Percentiles rank a stretch among this genome's conserved stretches.
Evolutionary conservation across 2,329 filamentous ascomycete genomes (phyloP).

Genomic region (Cordyceps militaris): DNA sequence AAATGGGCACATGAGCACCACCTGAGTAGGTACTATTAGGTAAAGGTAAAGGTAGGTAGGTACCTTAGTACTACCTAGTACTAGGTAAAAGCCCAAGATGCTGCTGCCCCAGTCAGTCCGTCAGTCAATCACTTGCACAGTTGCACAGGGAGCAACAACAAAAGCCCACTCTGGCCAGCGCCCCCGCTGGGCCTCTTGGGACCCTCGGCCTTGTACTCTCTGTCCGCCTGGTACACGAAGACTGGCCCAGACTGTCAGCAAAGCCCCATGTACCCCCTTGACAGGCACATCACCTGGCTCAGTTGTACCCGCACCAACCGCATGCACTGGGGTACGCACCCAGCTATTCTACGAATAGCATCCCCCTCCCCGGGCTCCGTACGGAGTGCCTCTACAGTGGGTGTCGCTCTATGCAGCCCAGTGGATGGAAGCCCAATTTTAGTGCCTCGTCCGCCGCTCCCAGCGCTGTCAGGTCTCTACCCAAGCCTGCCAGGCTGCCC

Average conservation of each 20-base stretch:
- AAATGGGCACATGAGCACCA: slow-evolving; percentile 40
- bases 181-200: not conserved
- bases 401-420: not conserved
- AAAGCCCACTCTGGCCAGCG: not conserved
- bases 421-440: slow-evolving; percentile 1
- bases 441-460: not conserved
- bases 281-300: slow-evolving; percentile 6
- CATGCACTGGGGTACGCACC: not conserved
- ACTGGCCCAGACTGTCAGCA: slow-evolving; percentile 7
- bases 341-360: too few species aligned
- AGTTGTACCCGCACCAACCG: not conserved
- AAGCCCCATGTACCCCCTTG: slow-evolving; percentile 4
- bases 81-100: not conserved
- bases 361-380: not conserved
- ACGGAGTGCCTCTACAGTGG: not conserved
- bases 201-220: not conserved
- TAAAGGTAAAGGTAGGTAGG: too few species aligned
- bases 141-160: not conserved
- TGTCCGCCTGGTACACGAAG: not conserved
- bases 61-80: too few species aligned
- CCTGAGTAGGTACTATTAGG: not conserved
- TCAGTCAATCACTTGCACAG: not conserved
- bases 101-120: not conserved
- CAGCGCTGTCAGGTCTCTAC: not conserved
- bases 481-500: not conserved